These are phyloP conservation scores for Mrakia gelida DNA, from an alignment of 768 basidiomycete genomes.

Conservation along the genomic window DNA sequence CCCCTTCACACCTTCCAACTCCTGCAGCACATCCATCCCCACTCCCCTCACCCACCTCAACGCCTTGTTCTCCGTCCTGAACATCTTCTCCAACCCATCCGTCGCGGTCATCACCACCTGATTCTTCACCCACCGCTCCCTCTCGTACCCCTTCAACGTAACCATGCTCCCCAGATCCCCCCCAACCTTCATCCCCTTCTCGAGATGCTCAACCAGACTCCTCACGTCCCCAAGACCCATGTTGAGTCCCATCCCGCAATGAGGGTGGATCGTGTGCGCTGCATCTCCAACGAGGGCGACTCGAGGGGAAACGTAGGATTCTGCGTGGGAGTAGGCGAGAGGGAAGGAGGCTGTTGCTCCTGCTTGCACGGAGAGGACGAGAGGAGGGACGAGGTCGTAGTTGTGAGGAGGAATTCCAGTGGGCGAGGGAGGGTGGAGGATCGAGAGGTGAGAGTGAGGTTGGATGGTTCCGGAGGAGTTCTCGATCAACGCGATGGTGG, in stretches of 20 bases:
- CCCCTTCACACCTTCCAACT: constrained; percentile 74
- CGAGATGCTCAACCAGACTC: constrained; percentile 63
- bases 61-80: constrained; percentile 60
- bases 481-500: constrained; percentile 51
- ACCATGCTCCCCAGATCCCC: constrained; percentile 70
- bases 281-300: constrained; percentile 93
- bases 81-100: constrained; percentile 88
- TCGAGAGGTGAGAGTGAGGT: constrained; percentile 60
- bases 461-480: constrained; percentile 60
- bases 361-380: constrained; percentile 64
- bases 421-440: constrained; percentile 51
- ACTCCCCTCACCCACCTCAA: constrained; percentile 81
- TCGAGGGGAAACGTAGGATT: constrained; percentile 67
- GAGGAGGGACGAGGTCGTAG: constrained; percentile 65
- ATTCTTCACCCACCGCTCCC: constrained; percentile 77
- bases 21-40: constrained; percentile 87
- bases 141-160: constrained; percentile 53
- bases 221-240: constrained; percentile 84
- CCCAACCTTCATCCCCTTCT: constrained; percentile 57
- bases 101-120: constrained; percentile 76
- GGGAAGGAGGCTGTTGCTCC: constrained; percentile 85
- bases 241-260: constrained; percentile 94
- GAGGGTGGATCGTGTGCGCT: constrained; percentile 88
- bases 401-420: constrained; percentile 42
- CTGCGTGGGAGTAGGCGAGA: constrained; percentile 76